These are phyloP conservation scores for Pneumocystis oryctolagi DNA, from an alignment of 1,139 yeast genomes.

Conservation along the genomic window DNA sequence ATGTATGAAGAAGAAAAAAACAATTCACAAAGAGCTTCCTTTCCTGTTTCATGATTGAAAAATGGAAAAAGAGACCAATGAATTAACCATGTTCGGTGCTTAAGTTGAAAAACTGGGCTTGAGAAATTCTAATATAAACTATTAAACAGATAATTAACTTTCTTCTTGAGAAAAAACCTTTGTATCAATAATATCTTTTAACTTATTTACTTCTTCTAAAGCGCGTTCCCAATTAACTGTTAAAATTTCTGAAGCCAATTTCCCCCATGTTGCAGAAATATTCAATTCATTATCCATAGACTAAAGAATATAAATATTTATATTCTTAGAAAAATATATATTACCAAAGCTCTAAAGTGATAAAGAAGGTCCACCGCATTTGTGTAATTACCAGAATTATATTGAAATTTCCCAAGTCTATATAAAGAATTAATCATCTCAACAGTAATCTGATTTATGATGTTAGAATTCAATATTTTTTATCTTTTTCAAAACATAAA, in stretches of 20 bases:
- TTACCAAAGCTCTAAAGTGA: slow-evolving; percentile 35
- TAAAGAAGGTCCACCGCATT: slow-evolving; percentile 42
- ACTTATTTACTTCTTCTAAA: slow-evolving; percentile 35
- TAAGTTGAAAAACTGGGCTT: slow-evolving; percentile 42
- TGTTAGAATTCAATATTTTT: slow-evolving; percentile 17
- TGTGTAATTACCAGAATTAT: slow-evolving; percentile 44
- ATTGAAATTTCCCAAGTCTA: slow-evolving; percentile 44
- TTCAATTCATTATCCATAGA: slow-evolving; percentile 37
- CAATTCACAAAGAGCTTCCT: slow-evolving; percentile 33
- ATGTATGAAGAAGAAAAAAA: slow-evolving; percentile 44
- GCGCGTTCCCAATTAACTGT: slow-evolving; percentile 39
- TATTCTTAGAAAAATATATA: background rate
- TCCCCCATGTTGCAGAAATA: slow-evolving; percentile 50
- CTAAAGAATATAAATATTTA: background rate
- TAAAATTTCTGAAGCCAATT: slow-evolving; percentile 42
- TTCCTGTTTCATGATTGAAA: slow-evolving; percentile 35
- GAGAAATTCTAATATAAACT: slow-evolving; percentile 23
- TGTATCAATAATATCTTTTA: slow-evolving; percentile 43
- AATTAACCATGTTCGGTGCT: slow-evolving; percentile 48
- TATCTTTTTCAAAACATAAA: slow-evolving; percentile 32
- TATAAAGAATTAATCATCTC: slow-evolving; percentile 38
- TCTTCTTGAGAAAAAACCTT: slow-evolving; percentile 20
- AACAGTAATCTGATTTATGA: slow-evolving; percentile 25
- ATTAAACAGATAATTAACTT: background rate
- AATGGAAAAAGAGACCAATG: slow-evolving; percentile 53